Base-by-base conservation (phyloP, 2,329 filamentous ascomycete genomes). In the Penicillium sp. region DNA sequence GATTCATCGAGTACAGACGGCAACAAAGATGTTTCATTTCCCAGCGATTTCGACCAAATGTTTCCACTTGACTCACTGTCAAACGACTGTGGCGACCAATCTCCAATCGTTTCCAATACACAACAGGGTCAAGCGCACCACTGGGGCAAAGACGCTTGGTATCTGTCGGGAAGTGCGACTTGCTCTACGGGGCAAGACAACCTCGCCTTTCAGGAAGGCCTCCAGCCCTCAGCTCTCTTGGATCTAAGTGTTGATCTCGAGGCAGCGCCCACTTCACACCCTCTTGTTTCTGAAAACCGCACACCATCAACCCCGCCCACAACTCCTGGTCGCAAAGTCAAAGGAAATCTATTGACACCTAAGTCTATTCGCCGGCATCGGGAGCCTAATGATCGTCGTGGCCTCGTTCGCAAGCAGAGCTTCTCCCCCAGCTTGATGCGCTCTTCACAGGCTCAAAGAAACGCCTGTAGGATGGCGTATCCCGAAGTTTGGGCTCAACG, bases 341-440 rank as follows among this genome's bases (percentile, higher is more conserved):
- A 78, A 62, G 77, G 75, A 63, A 73, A 71, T 64, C 67, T 74
- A 49, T 62, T 74, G 56, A 77, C 76, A 47, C 73, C 77, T 62
- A 80, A 79, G 64, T 73, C 71, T 54, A 75, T 74, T 60, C 73
- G 72, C 56, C 73, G 72, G 62, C 73, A 77, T 65, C 76, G 78
- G 64, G 78, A 80, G 66, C 70, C 75, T 58, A 79, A 79, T 73
- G 73, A 75, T 60, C 76, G 71, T 66, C 76, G 75, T 66, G 70
- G 70, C 50, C 63, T 73, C 50, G 69, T 76, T 67, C 78, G 73
- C 73, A 80, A 76, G 74, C 78, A 77, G 71, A 82, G 70, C 67
- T 75, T 74, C 61, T 81, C 77, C 26, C 78, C 82, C 48, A 85
- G 82, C 69, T 83, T 86, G 80, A 85, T 85, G 80, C 84, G 80